Evolutionary conservation across 352 stramenopile genomes (phyloP), one percentile per base, ranked within the genome.

Genomic region (Thalassiosira gravida): DNA sequence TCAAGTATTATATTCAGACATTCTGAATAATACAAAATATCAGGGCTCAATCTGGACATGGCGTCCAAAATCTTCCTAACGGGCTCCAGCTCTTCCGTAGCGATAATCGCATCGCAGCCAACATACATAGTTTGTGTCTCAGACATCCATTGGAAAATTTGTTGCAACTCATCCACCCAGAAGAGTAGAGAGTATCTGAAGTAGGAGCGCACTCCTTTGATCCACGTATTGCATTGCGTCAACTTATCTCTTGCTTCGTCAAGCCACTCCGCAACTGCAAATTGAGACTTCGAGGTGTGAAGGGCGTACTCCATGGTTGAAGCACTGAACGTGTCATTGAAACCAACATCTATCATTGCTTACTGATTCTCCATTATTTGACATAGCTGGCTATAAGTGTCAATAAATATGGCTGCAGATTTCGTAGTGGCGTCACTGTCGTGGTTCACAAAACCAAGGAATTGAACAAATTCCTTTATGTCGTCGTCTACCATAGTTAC

Each of bases 361-460:
- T 78, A 50, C 20, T 81, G 32, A n/a, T 32, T 47, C 30, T 74
- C 16, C 22, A 61, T 62, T 3, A 71, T 46, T 35, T 77, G 13
- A 27, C 20, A 52, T 29, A 80, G 39, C 16, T 67, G 14, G 1
- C 58, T 42, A 25, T 77, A 79, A 13, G 46, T 42, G 14, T 46
- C 32, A 22, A 83, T 57, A 35, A 85, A 87, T 14, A 18, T 56
- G 35, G 35, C 20, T 27, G 69, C 52, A 44, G 56, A 49, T 3
- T 61, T 42, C n/a, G 37, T 47, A 37, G 52, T 39, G 5, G 68
- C 55, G 8, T 87, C 69, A 30, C n/a, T 64, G 13, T 77, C 67
- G 30, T 85, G 67, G 30, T 80, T 70, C 39, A 85, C 52, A 72
- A 89, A 89, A 3, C 78, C 74, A 37, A 89, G 70, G 49, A 82